phyloP scores from a whole-genome alignment of 768 basidiomycete genomes.

The Tylopilus felleus region DNA sequence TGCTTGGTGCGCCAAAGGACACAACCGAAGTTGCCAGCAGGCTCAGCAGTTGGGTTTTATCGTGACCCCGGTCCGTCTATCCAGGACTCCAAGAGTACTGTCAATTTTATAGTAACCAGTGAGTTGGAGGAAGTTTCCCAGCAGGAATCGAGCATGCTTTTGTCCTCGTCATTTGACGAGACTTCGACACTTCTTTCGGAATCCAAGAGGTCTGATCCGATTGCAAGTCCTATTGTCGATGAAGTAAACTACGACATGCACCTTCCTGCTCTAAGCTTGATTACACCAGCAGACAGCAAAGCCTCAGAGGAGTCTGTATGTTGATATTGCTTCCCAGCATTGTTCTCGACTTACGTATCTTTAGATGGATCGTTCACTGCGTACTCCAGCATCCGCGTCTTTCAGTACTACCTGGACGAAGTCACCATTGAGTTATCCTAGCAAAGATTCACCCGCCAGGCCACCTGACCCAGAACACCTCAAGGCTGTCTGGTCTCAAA shows the following conservation, averaged over 20 bases:
- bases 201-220: conserved; percentile 5
- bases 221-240: conserved; percentile 10
- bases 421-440: conserved; percentile 46
- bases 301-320: conserved; percentile 54
- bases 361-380: conserved; percentile 43
- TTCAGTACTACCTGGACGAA: conserved; percentile 50
- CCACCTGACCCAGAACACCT: conserved; percentile 80
- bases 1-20: conserved; percentile 42
- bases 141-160: conserved; percentile 22
- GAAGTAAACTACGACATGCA: conserved; percentile 8
- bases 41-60: conserved; percentile 70
- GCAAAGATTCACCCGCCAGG: conserved; percentile 67
- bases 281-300: conserved; percentile 44
- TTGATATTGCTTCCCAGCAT: conserved; percentile 7
- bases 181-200: conserved; percentile 4
- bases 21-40: conserved; percentile 71
- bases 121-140: conserved; percentile 52
- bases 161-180: conserved; percentile 22
- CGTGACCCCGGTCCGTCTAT: conserved; percentile 56
- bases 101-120: conserved; percentile 77
- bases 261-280: conserved; percentile 20
- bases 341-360: conserved; percentile 10
- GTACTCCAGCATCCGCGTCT: conserved; percentile 43
- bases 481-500: conserved; percentile 81
- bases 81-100: conserved; percentile 45